phyloP scores from a whole-genome alignment of 2,329 filamentous ascomycete genomes.

The Lasiodiplodia gonubiensis region DNA sequence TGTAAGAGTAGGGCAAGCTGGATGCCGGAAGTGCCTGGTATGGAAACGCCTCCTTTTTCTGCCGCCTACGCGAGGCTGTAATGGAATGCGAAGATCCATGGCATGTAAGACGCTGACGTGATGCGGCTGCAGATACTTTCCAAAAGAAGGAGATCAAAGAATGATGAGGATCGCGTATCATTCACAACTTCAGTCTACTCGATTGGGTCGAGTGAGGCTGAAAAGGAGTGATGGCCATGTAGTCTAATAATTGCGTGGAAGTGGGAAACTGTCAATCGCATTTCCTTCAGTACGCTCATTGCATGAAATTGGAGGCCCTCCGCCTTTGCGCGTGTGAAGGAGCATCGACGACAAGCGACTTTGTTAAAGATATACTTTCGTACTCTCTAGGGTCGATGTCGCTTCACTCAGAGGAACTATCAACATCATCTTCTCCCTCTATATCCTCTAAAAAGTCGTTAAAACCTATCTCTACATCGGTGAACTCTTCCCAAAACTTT shows the following conservation, averaged over 20 bases:
- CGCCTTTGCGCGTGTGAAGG: too few relatives aligned
- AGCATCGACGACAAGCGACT: too few relatives aligned
- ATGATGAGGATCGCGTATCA: neutral
- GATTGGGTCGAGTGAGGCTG: neutral
- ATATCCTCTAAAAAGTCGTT: too few relatives aligned
- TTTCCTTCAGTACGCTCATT: too few relatives aligned
- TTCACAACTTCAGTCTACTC: neutral
- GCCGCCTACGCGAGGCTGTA: constrained; percentile 7
- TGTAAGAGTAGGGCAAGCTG: constrained; percentile 56
- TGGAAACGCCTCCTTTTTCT: neutral
- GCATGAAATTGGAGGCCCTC: too few relatives aligned
- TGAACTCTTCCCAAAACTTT: too few relatives aligned
- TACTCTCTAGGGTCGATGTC: too few relatives aligned
- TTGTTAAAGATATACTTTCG: too few relatives aligned
- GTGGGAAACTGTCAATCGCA: neutral
- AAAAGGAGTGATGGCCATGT: neutral
- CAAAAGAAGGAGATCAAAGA: constrained; percentile 33
- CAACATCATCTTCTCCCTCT: too few relatives aligned
- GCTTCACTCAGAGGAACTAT: too few relatives aligned
- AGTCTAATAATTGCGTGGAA: neutral
- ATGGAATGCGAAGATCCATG: neutral
- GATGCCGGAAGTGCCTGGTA: constrained; percentile 37
- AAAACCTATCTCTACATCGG: too few relatives aligned
- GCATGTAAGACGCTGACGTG: neutral
- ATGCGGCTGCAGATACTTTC: constrained; percentile 19